These are phyloP conservation scores for Fusarium brevicatenulatum DNA, from an alignment of 2,329 filamentous ascomycete genomes.

Conservation along the genomic window DNA sequence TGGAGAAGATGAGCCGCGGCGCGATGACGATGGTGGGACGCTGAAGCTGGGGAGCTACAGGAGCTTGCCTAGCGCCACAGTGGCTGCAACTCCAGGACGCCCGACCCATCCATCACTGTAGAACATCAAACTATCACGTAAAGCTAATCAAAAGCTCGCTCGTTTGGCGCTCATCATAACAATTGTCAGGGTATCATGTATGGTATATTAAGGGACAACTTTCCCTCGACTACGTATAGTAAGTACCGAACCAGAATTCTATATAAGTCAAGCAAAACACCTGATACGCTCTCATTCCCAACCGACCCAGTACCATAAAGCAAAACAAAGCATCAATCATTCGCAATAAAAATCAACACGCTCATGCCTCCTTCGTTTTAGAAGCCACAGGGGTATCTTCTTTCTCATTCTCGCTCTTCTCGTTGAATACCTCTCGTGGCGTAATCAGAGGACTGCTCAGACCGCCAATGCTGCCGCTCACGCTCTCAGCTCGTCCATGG, in stretches of 20 bases:
- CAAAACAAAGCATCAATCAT: conserved; percentile 33
- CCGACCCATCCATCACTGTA: background rate
- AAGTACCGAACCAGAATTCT: conserved; percentile 37
- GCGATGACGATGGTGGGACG: conserved; percentile 49
- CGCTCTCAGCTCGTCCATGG: conserved; percentile 83
- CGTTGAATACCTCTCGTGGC: conserved; percentile 57
- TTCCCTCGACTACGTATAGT: conserved; percentile 29
- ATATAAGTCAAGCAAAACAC: conserved; percentile 31
- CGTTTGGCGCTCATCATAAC: background rate
- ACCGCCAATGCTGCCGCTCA: conserved; percentile 77
- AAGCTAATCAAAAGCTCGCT: background rate
- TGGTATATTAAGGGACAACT: conserved; percentile 40
- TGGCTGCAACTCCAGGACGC: conserved; percentile 27
- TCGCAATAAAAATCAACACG: conserved; percentile 17
- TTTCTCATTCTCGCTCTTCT: conserved; percentile 47
- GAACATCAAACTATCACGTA: background rate
- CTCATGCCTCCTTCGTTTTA: conserved; percentile 34
- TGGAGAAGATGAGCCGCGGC: conserved; percentile 34
- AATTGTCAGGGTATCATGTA: conserved; percentile 45
- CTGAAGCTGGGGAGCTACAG: conserved; percentile 39
- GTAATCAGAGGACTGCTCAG: conserved; percentile 71
- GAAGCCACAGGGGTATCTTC: conserved; percentile 27
- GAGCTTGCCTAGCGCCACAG: conserved; percentile 42
- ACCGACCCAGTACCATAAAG: conserved; percentile 20
- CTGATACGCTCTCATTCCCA: conserved; percentile 30